Percentiles rank a stretch among this genome's conserved stretches.
Evolutionary conservation across 805 yeast species (phyloP).

Genomic region (Torulaspora maleeae): DNA sequence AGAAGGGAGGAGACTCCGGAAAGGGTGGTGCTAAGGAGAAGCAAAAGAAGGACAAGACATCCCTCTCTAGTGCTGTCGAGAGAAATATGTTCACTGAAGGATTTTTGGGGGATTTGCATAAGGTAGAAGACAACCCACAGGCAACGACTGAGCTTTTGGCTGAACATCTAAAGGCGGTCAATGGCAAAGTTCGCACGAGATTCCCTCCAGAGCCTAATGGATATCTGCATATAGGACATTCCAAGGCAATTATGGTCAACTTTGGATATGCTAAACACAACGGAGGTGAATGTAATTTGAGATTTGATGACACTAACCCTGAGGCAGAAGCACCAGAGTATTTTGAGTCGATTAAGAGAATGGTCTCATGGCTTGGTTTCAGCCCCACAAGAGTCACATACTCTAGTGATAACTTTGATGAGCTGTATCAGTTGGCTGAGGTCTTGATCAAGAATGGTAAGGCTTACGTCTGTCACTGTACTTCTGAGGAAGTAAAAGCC

Average conservation of each 20-base stretch:
- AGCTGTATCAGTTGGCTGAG: slow-evolving; percentile 85
- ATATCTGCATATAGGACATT: slow-evolving; percentile 96
- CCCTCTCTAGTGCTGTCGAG: slow-evolving; percentile 19
- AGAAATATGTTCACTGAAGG: slow-evolving; percentile 94
- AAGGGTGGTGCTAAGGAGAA: slow-evolving; percentile 29
- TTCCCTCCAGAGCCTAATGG: slow-evolving; percentile 99
- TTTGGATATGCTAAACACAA: slow-evolving; percentile 93
- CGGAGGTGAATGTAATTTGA: slow-evolving; percentile 82
- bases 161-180: slow-evolving; percentile 71
- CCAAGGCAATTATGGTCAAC: slow-evolving; percentile 95
- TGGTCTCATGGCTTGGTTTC: slow-evolving; percentile 93
- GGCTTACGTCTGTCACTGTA: slow-evolving; percentile 92
- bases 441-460: slow-evolving; percentile 60
- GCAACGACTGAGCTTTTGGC: slow-evolving; percentile 77
- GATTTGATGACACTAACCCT: slow-evolving; percentile 97
- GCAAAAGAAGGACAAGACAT: slow-evolving; percentile 19
- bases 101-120: slow-evolving; percentile 89
- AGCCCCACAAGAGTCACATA: slow-evolving; percentile 91
- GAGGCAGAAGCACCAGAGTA: slow-evolving; percentile 96
- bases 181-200: slow-evolving; percentile 83
- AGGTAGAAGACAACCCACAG: slow-evolving; percentile 94
- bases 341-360: slow-evolving; percentile 74
- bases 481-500: slow-evolving; percentile 82
- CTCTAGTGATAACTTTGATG: slow-evolving; percentile 92
- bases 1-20: slow-evolving; percentile 45